phyloP scores from a whole-genome alignment of 1,284 basidiomycete genomes.

The Fistulina hepatica region DNA sequence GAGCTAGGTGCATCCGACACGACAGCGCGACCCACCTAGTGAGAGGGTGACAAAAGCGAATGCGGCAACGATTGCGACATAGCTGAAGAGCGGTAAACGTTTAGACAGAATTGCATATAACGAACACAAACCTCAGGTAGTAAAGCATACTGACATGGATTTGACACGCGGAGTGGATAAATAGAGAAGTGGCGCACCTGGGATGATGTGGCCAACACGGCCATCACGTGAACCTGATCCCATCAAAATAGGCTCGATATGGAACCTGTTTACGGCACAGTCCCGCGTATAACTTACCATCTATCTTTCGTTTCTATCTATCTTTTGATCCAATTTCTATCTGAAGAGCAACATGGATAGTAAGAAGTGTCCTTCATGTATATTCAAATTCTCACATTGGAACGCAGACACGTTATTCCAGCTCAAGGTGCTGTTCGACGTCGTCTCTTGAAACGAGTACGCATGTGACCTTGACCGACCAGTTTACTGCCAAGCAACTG shows the following conservation, averaged over 20 bases:
- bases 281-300: not conserved
- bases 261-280: too few relatives aligned
- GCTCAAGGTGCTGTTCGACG: conserved; percentile 57
- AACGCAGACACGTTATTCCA: conserved; percentile 84
- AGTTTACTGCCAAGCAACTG: conserved; percentile 95
- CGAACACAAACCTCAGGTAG: conserved; percentile 40
- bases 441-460: conserved; percentile 8
- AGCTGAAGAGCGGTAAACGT: conserved; percentile 28
- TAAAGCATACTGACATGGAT: conserved; percentile 4
- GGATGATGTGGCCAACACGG: conserved; percentile 1
- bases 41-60: conserved; percentile 76
- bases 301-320: not conserved
- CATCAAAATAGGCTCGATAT: conserved; percentile 1
- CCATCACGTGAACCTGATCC: conserved; percentile 5
- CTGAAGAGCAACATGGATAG: conserved; percentile 85
- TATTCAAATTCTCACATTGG: conserved; percentile 19
- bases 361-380: conserved; percentile 33
- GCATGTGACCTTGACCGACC: conserved; percentile 14
- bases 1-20: conserved; percentile 7
- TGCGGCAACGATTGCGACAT: conserved; percentile 54
- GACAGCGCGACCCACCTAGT: conserved; percentile 42
- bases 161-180: conserved; percentile 10
- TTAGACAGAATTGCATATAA: conserved; percentile 33
- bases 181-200: conserved; percentile 1
- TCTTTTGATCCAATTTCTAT: conserved; percentile 7